Evolutionary conservation across 768 basidiomycete species (phyloP).

Genomic region (Peribolospora kevripleyi): DNA sequence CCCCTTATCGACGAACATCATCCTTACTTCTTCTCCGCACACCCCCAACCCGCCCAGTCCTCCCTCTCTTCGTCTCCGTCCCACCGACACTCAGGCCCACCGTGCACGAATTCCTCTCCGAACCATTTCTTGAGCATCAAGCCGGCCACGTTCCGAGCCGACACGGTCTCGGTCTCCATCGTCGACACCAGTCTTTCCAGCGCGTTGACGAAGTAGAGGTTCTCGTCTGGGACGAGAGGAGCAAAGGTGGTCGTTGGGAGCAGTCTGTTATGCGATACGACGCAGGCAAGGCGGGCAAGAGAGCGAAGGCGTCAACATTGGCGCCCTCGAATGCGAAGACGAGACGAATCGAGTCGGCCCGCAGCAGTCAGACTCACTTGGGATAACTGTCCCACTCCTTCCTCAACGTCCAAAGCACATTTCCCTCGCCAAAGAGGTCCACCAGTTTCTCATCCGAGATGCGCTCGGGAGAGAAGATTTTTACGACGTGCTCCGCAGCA

Average conservation of each 20-base stretch:
- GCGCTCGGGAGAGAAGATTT: conserved; percentile 52
- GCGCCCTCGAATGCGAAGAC: neutral
- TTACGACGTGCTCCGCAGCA: conserved; percentile 40
- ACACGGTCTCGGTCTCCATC: conserved; percentile 80
- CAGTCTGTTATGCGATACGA: conserved; percentile 38
- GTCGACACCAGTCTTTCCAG: conserved; percentile 77
- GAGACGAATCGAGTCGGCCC: conserved; percentile 20
- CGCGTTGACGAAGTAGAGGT: conserved; percentile 73
- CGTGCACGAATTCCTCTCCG: conserved; percentile 10
- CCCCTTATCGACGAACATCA: too few relatives aligned
- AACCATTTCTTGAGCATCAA: conserved; percentile 51
- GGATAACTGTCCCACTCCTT: conserved; percentile 33
- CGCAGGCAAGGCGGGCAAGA: too few relatives aligned
- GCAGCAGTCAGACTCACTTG: neutral
- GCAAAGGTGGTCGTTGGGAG: conserved; percentile 44
- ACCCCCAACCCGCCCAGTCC: too few relatives aligned
- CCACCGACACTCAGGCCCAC: too few relatives aligned
- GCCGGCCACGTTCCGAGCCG: conserved; percentile 61
- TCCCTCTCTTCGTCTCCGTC: too few relatives aligned
- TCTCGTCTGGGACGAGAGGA: conserved; percentile 47
- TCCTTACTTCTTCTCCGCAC: too few relatives aligned
- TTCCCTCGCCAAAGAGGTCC: conserved; percentile 33
- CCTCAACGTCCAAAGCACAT: conserved; percentile 55
- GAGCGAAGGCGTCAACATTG: neutral
- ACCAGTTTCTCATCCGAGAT: conserved; percentile 47